Base-by-base conservation (phyloP, 306 rosid species). In the Gleditsia sinensis region DNA sequence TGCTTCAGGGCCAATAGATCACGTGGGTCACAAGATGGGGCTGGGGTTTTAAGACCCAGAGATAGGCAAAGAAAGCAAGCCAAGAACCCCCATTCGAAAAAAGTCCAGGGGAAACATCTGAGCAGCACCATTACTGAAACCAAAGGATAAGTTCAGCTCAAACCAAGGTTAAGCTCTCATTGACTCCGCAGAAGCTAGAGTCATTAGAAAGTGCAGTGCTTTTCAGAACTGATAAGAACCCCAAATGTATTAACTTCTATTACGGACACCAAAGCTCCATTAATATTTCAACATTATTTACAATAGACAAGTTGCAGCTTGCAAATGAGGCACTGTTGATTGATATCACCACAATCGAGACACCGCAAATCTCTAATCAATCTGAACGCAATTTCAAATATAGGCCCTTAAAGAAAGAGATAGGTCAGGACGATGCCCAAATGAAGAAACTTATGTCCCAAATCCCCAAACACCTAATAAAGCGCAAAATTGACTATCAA, bases 1-100 rank as follows among this genome's bases (percentile, higher is more conserved):
- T 81, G 87, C 71, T 83, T 91, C 71, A 91, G 71, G 6, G 93
- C 92, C 76, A 67, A 50, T 43, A 82, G 66, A 88, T 91, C 96
- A 49, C 49, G 66, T 11, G 85, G 86, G 78, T 91, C 65, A 75
- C 94, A 91, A 24, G 82, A 57, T 51, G 9, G 34, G n/a, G 42
- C 68, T 36, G 75, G 50, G 57, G 51, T 60, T 51, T 66, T 60
- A 50, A 86, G 82, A 78, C 82, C 81, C 62, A 78, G 33, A 70
- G 83, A 85, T 9, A 67, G 78, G 79, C 62, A 77, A 71, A 86
- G 37, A 21, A 82, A 86, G 75, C 84, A 88, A 76, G 83, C 83
- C 64, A 85, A 74, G 27, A 86, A 54, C 34, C 87, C 68, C 81
- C 85, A 86, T 66, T 61, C 78, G 75, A 86, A 46, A 58, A 81